Evolutionary conservation across 169 alveolate genomes (phyloP).

Genomic region (Condylostoma magnum): DNA sequence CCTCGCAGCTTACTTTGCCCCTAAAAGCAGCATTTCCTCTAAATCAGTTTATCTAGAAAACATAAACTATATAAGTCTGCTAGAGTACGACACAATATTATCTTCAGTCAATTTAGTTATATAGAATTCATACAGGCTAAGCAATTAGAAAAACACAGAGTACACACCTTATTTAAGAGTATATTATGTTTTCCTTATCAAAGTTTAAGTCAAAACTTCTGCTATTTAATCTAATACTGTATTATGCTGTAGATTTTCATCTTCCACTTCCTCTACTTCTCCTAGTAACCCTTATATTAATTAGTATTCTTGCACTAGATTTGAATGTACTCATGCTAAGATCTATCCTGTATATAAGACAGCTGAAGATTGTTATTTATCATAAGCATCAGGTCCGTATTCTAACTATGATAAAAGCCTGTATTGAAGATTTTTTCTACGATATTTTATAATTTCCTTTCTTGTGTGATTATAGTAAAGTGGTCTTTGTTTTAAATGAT

Average conservation of each 20-base stretch:
- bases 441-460: neutral
- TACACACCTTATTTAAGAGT: neutral
- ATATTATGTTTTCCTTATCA: neutral
- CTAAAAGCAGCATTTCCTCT: neutral
- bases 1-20: neutral
- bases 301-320: neutral
- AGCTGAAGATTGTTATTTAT: neutral
- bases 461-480: conserved; percentile 7
- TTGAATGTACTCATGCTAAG: neutral
- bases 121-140: neutral
- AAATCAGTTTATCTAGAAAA: neutral
- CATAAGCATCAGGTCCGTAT: neutral
- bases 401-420: neutral
- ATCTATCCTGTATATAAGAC: neutral
- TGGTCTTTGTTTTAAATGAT: conserved; percentile 4
- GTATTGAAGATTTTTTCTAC: neutral
- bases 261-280: neutral
- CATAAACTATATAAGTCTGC: neutral
- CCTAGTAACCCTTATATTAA: neutral
- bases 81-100: neutral
- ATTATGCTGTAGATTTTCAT: neutral
- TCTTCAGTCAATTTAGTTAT: neutral
- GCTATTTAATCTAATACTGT: neutral
- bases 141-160: neutral
- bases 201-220: neutral